Base-by-base conservation (phyloP, 1,139 yeast genomes). In the Geotrichum macrosporum region DNA sequence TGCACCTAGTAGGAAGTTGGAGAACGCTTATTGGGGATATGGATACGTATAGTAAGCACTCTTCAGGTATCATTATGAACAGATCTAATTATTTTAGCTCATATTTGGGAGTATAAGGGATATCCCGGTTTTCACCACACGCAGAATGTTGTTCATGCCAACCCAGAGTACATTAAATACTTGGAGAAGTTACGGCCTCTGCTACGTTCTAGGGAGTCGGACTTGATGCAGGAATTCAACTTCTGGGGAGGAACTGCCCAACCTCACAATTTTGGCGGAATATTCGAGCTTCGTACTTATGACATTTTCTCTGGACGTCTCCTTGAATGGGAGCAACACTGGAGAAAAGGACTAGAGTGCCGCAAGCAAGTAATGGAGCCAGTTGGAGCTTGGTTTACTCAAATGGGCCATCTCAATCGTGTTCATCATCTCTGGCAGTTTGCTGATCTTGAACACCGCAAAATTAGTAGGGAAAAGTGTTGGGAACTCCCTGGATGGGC, bases 351-450 rank as follows among this genome's bases (percentile, higher is more conserved):
- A 4, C 56, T 70, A 21, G 70, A 69, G 50, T 67, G 63, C 52
- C 67, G 74, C n/a, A 59, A 68, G 21, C 67, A 70, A 53, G 74
- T 70, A 35, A 70, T 70, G 74, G 72, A 69, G 56, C 74, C 74
- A 1, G 73, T 70, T 1, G 74, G 74, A 3, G 74, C 74, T 2
- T 70, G 74, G 74, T 70, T 70, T 55, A 58, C 68, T 15, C 70
- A 68, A 50, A 51, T 70, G 34, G 74, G 74, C 3, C 55, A 60
- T 5, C 57, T 70, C 27, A 70, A 70, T 56, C 58, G 68, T 16
- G 74, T 70, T 3, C 68, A 69, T 46, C 74, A 70, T 47, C 54
- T 70, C 41, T 70, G 74, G 74, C 74, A 70, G 55, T 70, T 70
- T 58, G 69, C 70, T 2, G 73, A 70, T 41, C 57, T 70, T 24